These are phyloP conservation scores for Podospora sp. DNA, from an alignment of 495 filamentous ascomycete species.

Conservation along the genomic window DNA sequence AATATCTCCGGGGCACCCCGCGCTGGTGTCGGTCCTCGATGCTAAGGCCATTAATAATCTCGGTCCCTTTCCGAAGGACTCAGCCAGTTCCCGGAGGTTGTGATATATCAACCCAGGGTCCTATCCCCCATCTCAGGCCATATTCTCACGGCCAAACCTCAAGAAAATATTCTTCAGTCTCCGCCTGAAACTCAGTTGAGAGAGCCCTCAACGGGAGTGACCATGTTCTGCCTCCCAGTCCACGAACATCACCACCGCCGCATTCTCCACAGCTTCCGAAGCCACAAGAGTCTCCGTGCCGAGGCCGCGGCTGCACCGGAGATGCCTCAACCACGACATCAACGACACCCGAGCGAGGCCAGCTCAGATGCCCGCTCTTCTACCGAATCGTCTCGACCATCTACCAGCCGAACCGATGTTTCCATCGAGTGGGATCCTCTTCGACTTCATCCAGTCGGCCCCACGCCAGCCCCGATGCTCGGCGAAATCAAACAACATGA, in stretches of 20 bases:
- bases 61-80: constrained; percentile 5
- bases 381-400: constrained; percentile 31
- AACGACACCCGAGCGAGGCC: constrained; percentile 30
- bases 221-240: constrained; percentile 32
- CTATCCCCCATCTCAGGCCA: neutral
- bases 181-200: neutral
- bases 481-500: constrained; percentile 20
- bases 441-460: constrained; percentile 33
- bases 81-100: neutral
- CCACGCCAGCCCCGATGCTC: constrained; percentile 21
- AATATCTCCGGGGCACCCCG: constrained; percentile 22
- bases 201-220: neutral
- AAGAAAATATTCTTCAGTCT: neutral
- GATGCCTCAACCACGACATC: constrained; percentile 25
- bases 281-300: constrained; percentile 31
- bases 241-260: constrained; percentile 25
- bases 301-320: constrained; percentile 11
- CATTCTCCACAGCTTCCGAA: constrained; percentile 39
- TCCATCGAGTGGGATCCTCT: constrained; percentile 41
- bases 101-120: neutral
- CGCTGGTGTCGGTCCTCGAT: neutral
- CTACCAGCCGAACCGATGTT: constrained; percentile 31
- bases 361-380: constrained; percentile 35
- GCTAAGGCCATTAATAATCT: neutral
- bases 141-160: neutral